Evolutionary conservation across 2,329 filamentous ascomycete species (phyloP), one percentile per base, ranked within the genome.

Genomic region (Verticillium longisporum): DNA sequence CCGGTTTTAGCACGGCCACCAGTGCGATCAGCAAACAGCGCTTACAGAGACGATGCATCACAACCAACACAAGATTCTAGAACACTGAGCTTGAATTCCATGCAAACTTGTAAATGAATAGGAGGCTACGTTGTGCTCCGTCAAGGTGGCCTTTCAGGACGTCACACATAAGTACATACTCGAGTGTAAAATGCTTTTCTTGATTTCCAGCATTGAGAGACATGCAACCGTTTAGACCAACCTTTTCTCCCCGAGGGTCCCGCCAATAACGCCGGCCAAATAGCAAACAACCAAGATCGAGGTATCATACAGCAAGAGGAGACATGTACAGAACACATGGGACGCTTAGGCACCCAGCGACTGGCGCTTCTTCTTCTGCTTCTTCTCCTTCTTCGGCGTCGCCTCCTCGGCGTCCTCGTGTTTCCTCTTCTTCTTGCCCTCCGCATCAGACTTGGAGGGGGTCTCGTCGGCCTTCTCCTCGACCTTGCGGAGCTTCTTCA

Each of bases 401-500:
- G 85, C 86, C 74, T 89, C 89, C 65, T 79, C 81, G 66, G 87
- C 86, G 63, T 85, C 89, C 57, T 86, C 85, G 63, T 82, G 81
- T 78, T 90, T 90, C 73, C 87, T 84, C 83, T 91, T 91, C 84
- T 91, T 91, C 74, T 82, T 83, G 68, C 76, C 71, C 54, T 65
- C 68, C 7, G 69, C 61, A 32, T 63, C 66, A 41, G 72, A 62
- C 67, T 82, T 82, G 60, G 71, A 72, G 2, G 83, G 79, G 60
- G 76, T 75, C 64, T 65, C 65, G 26, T 45, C 62, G 36, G 57
- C 50, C 66, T 58, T 72, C 67, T 72, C 69, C 64, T 81, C 84
- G n/a, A 74, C 75, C 77, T 88, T 89, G 76, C 84, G 86, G 62
- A 83, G 77, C 80, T 90, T 89, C 82, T 91, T 91, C 69, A 88